Percentiles rank a stretch among this genome's conserved stretches.
These are phyloP conservation scores for Aspergillus coremiiformis DNA, from an alignment of 495 filamentous ascomycete genomes.

Conservation along the genomic window DNA sequence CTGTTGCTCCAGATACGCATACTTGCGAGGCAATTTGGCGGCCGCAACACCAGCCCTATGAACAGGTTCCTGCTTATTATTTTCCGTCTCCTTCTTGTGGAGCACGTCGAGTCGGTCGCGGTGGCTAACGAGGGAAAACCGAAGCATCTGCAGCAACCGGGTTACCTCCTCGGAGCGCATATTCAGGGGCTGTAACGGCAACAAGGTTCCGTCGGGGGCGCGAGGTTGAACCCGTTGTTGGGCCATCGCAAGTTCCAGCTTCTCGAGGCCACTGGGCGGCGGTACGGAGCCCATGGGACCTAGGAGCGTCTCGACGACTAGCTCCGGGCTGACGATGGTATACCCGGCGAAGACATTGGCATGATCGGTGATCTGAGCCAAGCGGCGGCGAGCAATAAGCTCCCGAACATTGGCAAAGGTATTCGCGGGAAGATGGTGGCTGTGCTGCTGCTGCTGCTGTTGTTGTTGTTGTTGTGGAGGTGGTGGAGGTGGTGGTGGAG, in stretches of 20 bases:
- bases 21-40: constrained; percentile 35
- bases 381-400: constrained; percentile 42
- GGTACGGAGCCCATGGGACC: constrained; percentile 43
- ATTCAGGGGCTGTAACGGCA: constrained; percentile 39
- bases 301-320: constrained; percentile 42
- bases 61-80: constrained; percentile 29
- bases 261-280: constrained; percentile 39
- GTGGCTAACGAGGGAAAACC: constrained; percentile 41
- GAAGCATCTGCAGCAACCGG: constrained; percentile 40
- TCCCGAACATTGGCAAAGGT: constrained; percentile 45
- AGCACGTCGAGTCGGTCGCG: constrained; percentile 41
- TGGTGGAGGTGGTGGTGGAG: too few relatives aligned
- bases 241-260: constrained; percentile 43
- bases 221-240: constrained; percentile 43
- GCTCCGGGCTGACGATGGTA: constrained; percentile 40
- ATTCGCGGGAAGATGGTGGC: constrained; percentile 30
- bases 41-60: constrained; percentile 27
- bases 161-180: constrained; percentile 44
- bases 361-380: constrained; percentile 45
- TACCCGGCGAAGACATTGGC: constrained; percentile 45
- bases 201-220: constrained; percentile 36
- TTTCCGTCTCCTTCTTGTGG: constrained; percentile 39
- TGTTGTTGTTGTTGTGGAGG: constrained; percentile 12
- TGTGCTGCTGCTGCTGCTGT: constrained; percentile 19
- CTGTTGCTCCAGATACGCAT: constrained; percentile 40